phyloP scores from a whole-genome alignment of 2,329 filamentous ascomycete genomes.

The Leptographium radiaticola region DNA sequence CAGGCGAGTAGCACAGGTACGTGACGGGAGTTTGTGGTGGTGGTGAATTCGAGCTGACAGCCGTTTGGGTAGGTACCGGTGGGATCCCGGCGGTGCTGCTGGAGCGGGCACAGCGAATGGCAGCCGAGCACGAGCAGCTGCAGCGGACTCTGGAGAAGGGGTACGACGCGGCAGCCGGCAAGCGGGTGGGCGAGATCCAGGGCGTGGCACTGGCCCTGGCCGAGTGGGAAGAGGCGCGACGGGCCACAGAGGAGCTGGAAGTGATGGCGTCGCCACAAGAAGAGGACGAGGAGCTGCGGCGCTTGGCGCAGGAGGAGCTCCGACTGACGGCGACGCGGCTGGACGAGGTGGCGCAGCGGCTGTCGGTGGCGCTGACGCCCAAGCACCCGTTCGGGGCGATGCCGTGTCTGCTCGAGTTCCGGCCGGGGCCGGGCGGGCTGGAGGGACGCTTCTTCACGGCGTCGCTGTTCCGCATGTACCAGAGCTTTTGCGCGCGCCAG shows the following conservation, averaged over 20 bases:
- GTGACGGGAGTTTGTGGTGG: constrained; percentile 3
- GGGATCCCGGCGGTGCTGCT: constrained; percentile 37
- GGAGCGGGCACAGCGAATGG: constrained; percentile 43
- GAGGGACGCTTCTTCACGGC: constrained; percentile 87
- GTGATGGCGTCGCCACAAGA: constrained; percentile 38
- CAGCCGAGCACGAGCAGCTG: constrained; percentile 45
- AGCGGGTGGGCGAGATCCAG: constrained; percentile 47
- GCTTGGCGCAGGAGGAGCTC: constrained; percentile 73
- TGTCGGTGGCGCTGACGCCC: constrained; percentile 71
- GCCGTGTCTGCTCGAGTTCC: constrained; percentile 82
- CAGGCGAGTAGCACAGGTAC: constrained; percentile 34
- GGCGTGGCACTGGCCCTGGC: constrained; percentile 42
- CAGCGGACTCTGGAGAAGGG: constrained; percentile 32
- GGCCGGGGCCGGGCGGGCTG: constrained; percentile 80
- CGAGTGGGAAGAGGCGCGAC: constrained; percentile 42
- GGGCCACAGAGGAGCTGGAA: constrained; percentile 40
- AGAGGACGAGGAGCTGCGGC: constrained; percentile 55
- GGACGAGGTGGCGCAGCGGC: constrained; percentile 45
- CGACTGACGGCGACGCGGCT: constrained; percentile 50
- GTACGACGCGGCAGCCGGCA: constrained; percentile 45
- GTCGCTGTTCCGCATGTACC: constrained; percentile 83
- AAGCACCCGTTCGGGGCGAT: constrained; percentile 81
- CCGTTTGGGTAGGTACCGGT: constrained; percentile 8
- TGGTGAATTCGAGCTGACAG: background rate
- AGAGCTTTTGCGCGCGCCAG: constrained; percentile 51